Percentiles rank a stretch among this genome's conserved stretches.
These are phyloP conservation scores for Globisporangium parvum DNA, from an alignment of 352 stramenopile genomes.

Conservation along the genomic window DNA sequence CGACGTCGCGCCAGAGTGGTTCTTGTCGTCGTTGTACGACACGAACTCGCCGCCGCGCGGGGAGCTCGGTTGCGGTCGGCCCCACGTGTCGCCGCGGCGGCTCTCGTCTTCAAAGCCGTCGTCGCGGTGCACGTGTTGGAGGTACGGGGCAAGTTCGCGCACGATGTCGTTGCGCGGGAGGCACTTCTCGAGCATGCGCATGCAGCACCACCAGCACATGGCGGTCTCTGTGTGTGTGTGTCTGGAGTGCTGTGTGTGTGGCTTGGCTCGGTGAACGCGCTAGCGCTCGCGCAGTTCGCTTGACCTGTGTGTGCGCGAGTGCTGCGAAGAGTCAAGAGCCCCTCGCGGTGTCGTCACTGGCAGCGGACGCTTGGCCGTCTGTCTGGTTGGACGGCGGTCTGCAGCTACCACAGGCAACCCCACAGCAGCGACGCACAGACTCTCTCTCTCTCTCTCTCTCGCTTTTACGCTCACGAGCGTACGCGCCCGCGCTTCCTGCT, in stretches of 20 bases:
- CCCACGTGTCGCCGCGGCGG: constrained; percentile 38
- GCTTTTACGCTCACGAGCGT: no score
- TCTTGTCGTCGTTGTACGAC: constrained; percentile 45
- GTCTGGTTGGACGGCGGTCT: no score
- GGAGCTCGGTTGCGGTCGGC: constrained; percentile 21
- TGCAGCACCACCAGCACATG: constrained; percentile 88
- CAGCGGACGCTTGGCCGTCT: no score
- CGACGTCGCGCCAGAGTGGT: constrained; percentile 35
- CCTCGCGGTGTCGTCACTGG: no score
- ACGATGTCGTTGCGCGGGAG: constrained; percentile 86
- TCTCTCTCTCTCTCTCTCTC: no score
- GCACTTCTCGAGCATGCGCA: constrained; percentile 83
- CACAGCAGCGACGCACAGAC: no score
- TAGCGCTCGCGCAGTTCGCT: no score
- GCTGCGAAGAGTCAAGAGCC: no score
- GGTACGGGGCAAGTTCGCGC: constrained; percentile 75
- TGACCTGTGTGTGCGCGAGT: no score
- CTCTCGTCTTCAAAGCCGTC: constrained; percentile 57
- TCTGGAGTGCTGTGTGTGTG: neutral
- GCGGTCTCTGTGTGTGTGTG: neutral
- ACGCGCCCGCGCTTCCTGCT: no score
- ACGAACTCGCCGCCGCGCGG: constrained; percentile 41
- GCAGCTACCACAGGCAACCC: no score
- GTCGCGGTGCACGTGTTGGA: constrained; percentile 80
- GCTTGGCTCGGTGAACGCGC: neutral